phyloP scores from a whole-genome alignment of 306 rosid species.

The Quillaja saponaria region DNA sequence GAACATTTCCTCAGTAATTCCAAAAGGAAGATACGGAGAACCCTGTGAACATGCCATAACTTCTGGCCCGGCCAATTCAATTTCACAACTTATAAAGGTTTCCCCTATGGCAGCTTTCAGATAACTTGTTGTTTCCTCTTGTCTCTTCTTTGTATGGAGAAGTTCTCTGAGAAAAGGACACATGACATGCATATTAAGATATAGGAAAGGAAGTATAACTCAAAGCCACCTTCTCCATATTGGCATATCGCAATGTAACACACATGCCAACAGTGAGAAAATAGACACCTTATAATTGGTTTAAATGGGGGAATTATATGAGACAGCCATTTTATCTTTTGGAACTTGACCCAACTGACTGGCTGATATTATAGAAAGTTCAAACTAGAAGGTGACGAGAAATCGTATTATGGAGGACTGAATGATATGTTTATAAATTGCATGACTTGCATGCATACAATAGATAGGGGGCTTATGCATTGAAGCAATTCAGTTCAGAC shows the following conservation, averaged over 20 bases:
- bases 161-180: conserved; percentile 37
- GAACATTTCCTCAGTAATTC: conserved; percentile 47
- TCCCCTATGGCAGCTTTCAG: conserved; percentile 40
- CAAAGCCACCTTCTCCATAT: background rate
- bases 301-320: too few species aligned
- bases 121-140: conserved; percentile 42
- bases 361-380: too few species aligned
- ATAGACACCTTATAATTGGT: too few species aligned
- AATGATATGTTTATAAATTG: too few species aligned
- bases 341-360: too few species aligned
- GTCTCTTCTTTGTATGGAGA: conserved; percentile 48
- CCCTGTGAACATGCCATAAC: conserved; percentile 43
- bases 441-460: too few species aligned
- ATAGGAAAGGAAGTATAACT: background rate
- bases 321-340: background rate
- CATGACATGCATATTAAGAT: background rate
- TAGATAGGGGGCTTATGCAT: too few species aligned
- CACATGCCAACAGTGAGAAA: background rate
- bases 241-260: background rate
- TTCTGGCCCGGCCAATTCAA: conserved; percentile 50
- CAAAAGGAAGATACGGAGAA: conserved; percentile 49
- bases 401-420: too few species aligned
- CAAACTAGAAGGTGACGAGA: too few species aligned
- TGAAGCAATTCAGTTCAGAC: too few species aligned
- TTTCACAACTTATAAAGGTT: conserved; percentile 47